These are phyloP conservation scores for Colletotrichum liriopes DNA, from an alignment of 2,329 filamentous ascomycete genomes.

Conservation along the genomic window DNA sequence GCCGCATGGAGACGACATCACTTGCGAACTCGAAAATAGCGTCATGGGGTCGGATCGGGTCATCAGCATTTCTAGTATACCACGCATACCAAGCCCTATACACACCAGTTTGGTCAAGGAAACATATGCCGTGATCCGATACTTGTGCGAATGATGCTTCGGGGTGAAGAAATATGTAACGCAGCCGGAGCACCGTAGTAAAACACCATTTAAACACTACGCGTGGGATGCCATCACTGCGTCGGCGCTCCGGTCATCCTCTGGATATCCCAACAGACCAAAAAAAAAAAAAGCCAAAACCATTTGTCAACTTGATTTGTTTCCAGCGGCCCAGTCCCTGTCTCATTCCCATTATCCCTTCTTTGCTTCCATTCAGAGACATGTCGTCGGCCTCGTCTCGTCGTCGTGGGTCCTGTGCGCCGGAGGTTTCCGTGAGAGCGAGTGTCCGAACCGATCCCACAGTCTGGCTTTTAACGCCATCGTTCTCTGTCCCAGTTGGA, in stretches of 20 bases:
- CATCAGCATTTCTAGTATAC: constrained; percentile 36
- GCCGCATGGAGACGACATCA: background rate
- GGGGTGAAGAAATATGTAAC: constrained; percentile 17
- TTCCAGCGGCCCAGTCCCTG: background rate
- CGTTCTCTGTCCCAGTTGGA: background rate
- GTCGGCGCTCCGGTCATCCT: constrained; percentile 34
- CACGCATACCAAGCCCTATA: constrained; percentile 25
- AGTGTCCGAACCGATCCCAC: background rate
- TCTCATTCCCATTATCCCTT: constrained; percentile 21
- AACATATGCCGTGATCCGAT: constrained; percentile 4
- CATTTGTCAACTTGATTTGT: constrained; percentile 18
- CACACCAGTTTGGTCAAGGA: constrained; percentile 9
- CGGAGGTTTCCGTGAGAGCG: background rate
- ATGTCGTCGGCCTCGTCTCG: background rate
- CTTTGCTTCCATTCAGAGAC: constrained; percentile 1
- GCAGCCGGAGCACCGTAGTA: constrained; percentile 12
- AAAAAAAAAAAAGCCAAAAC: background rate
- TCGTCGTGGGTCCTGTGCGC: background rate
- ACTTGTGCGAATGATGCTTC: constrained; percentile 13
- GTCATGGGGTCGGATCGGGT: background rate
- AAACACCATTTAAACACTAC: constrained; percentile 33
- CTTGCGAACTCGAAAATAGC: background rate
- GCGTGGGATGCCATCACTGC: constrained; percentile 40
- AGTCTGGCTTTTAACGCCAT: background rate
- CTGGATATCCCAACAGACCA: constrained; percentile 41